Evolutionary conservation across 2,329 filamentous ascomycete genomes (phyloP).

Genomic region (Magnaporthiopsis poae): DNA sequence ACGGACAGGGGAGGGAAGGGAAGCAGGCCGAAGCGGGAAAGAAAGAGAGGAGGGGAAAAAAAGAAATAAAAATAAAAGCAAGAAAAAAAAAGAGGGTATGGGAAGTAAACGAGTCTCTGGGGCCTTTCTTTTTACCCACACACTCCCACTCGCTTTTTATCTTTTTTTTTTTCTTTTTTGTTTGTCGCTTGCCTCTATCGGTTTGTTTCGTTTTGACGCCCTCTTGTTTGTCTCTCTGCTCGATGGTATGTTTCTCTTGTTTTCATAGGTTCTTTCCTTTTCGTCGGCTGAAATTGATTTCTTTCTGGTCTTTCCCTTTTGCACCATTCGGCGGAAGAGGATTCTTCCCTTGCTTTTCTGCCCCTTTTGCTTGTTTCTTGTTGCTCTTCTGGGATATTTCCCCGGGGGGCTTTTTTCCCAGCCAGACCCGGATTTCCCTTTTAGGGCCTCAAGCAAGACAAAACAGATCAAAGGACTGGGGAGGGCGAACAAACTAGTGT

Average conservation of each 20-base stretch:
- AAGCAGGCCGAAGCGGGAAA: conserved; percentile 3
- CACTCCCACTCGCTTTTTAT: too few species aligned
- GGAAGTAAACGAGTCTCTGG: neutral
- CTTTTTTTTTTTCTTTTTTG: too few species aligned
- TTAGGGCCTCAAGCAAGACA: too few species aligned
- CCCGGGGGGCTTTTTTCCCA: too few species aligned
- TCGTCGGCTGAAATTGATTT: neutral
- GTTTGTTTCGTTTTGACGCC: too few species aligned
- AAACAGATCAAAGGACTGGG: conserved; percentile 10
- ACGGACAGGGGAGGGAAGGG: conserved; percentile 5
- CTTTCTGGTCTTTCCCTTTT: neutral
- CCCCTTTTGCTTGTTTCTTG: too few species aligned
- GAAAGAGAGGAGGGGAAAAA: conserved; percentile 21
- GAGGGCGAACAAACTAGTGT: neutral
- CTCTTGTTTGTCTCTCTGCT: neutral
- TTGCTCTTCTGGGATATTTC: too few species aligned
- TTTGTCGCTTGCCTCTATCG: too few species aligned
- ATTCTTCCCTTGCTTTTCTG: too few species aligned
- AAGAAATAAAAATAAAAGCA: conserved; percentile 18
- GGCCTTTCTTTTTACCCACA: too few species aligned
- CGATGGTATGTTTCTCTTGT: neutral
- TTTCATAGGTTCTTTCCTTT: neutral
- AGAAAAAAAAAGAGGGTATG: conserved; percentile 13
- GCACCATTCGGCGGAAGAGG: too few species aligned
- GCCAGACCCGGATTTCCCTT: too few species aligned